Percentiles rank a stretch among this genome's conserved stretches.
phyloP scores from a whole-genome alignment of 1,284 basidiomycete genomes.

The Pseudozyma sp. region DNA sequence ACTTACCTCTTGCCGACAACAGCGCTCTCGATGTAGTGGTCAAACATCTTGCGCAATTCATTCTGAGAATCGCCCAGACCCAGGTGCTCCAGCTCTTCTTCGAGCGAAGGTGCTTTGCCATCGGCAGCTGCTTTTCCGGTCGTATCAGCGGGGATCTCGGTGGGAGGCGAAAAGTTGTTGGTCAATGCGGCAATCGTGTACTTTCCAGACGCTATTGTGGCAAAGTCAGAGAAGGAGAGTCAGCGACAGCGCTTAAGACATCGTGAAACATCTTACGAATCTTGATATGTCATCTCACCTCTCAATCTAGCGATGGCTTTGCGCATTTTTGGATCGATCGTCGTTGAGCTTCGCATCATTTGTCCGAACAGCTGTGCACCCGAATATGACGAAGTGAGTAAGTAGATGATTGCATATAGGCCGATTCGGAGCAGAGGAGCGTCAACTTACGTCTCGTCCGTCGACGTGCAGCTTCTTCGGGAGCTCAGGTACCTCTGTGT shows the following conservation, averaged over 20 bases:
- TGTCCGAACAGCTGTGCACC: conserved; percentile 62
- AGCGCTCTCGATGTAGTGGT: conserved; percentile 68
- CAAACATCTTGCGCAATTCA: conserved; percentile 62
- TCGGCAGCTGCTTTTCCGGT: conserved; percentile 2
- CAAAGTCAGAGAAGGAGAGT: not conserved
- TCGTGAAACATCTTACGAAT: not conserved
- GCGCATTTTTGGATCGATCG: conserved; percentile 60
- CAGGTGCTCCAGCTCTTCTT: conserved; percentile 58
- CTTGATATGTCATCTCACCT: conserved; percentile 19
- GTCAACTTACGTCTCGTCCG: conserved; percentile 44
- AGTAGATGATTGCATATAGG: not conserved
- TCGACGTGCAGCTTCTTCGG: conserved; percentile 34
- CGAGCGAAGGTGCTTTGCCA: conserved; percentile 36
- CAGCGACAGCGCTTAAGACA: not conserved
- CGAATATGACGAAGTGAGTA: not conserved
- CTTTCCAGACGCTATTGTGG: conserved; percentile 52
- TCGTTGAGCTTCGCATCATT: conserved; percentile 68
- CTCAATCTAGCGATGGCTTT: conserved; percentile 55
- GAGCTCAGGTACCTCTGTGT: conserved; percentile 54
- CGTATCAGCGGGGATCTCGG: conserved; percentile 24
- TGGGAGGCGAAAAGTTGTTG: conserved; percentile 68
- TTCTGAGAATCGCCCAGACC: conserved; percentile 44
- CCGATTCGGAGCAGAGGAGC: too few species aligned
- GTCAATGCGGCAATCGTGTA: conserved; percentile 69
- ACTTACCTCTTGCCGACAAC: conserved; percentile 66